Evolutionary conservation across 257 asterid genomes (phyloP).

Genomic region (Hygrophila difformis): DNA sequence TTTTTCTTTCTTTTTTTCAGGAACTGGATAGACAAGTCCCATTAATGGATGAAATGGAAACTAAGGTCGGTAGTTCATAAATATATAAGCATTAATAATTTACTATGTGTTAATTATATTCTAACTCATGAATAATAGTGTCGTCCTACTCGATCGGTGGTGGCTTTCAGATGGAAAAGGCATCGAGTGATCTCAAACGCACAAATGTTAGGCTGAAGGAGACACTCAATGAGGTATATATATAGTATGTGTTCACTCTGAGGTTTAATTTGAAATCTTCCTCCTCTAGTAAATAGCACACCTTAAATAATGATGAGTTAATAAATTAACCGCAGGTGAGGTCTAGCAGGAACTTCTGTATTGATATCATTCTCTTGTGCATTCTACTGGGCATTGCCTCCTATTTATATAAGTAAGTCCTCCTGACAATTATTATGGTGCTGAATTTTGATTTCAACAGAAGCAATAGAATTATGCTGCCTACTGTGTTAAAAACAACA

Average conservation of each 20-base stretch:
- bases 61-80: slow-evolving; percentile 54
- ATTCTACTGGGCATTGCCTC: slow-evolving; percentile 68
- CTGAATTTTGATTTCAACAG: no score
- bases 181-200: slow-evolving; percentile 47
- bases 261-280: background rate
- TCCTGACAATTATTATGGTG: slow-evolving; percentile 1
- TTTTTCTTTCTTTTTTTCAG: slow-evolving; percentile 21
- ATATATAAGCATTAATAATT: no score
- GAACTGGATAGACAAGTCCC: slow-evolving; percentile 95
- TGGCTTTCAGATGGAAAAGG: slow-evolving; percentile 61
- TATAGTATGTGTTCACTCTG: background rate
- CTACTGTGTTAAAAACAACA: no score
- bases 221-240: slow-evolving; percentile 36
- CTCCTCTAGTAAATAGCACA: background rate
- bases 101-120: background rate
- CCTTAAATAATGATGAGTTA: background rate
- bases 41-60: slow-evolving; percentile 70
- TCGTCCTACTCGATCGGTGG: background rate
- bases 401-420: slow-evolving; percentile 79
- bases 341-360: slow-evolving; percentile 57
- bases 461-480: no score
- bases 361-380: slow-evolving; percentile 64
- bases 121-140: background rate
- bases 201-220: slow-evolving; percentile 70
- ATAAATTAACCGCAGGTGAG: slow-evolving; percentile 42